Percentiles rank a stretch among this genome's conserved stretches.
These are phyloP conservation scores for Crucihimalaya himalaica DNA, from an alignment of 345 rosid species.

Conservation along the genomic window DNA sequence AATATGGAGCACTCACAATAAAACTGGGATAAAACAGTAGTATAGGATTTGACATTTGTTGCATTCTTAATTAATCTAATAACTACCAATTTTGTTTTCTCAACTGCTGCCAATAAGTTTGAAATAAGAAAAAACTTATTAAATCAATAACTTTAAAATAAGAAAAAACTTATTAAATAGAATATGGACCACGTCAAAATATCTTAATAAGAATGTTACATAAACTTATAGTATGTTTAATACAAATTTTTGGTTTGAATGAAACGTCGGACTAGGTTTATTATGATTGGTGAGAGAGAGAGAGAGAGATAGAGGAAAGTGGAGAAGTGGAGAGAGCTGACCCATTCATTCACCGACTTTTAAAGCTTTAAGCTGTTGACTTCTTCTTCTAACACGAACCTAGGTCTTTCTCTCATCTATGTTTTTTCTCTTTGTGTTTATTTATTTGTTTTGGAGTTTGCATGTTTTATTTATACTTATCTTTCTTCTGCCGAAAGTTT, in stretches of 20 bases:
- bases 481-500: constrained; percentile 16
- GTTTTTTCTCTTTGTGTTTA: neutral
- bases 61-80: neutral
- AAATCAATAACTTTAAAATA: too few relatives aligned
- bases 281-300: constrained; percentile 20
- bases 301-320: too few relatives aligned
- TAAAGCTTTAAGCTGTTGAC: constrained; percentile 29
- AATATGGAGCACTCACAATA: neutral
- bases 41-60: neutral
- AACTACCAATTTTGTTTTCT: neutral
- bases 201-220: neutral
- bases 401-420: too few relatives aligned
- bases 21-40: neutral
- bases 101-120: neutral
- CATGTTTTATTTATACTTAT: neutral
- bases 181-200: constrained; percentile 11
- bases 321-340: constrained; percentile 28
- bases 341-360: constrained; percentile 32
- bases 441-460: neutral
- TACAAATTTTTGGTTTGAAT: neutral
- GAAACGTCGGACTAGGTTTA: neutral
- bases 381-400: constrained; percentile 7
- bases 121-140: neutral
- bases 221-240: neutral
- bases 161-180: neutral